Evolutionary conservation across 2,329 filamentous ascomycete genomes (phyloP).

Genomic region (Aphanocladium album): DNA sequence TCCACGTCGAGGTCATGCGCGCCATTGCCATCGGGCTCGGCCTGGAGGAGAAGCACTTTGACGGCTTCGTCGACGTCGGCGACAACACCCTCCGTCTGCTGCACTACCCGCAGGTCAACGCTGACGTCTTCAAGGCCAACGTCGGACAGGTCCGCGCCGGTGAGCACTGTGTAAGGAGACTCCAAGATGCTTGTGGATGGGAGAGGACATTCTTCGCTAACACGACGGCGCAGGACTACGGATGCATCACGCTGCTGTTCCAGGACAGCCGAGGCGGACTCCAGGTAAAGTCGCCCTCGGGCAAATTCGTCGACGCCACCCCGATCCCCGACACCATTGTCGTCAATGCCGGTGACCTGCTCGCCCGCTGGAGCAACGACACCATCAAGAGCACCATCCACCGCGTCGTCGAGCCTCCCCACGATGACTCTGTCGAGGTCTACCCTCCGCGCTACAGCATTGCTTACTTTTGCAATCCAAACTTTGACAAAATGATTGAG

Average conservation of each 20-base stretch:
- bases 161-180: constrained; percentile 55
- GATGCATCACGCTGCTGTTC: constrained; percentile 57
- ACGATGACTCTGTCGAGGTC: constrained; percentile 36
- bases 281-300: constrained; percentile 63
- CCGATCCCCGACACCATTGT: constrained; percentile 79
- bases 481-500: constrained; percentile 70
- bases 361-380: constrained; percentile 87
- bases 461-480: constrained; percentile 65
- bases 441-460: constrained; percentile 82
- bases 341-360: constrained; percentile 81
- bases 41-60: constrained; percentile 68
- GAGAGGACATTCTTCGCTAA: too few species aligned
- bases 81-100: constrained; percentile 70
- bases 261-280: constrained; percentile 53
- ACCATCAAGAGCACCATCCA: constrained; percentile 87
- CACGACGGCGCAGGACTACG: constrained; percentile 42
- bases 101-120: constrained; percentile 68
- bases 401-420: constrained; percentile 80
- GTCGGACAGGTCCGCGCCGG: constrained; percentile 70
- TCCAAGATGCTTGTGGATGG: neutral
- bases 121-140: constrained; percentile 60
- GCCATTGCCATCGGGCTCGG: constrained; percentile 80
- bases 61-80: constrained; percentile 63
- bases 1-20: constrained; percentile 77
- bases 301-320: constrained; percentile 74